phyloP scores from a whole-genome alignment of 2,329 filamentous ascomycete species.

The Alternaria solani region DNA sequence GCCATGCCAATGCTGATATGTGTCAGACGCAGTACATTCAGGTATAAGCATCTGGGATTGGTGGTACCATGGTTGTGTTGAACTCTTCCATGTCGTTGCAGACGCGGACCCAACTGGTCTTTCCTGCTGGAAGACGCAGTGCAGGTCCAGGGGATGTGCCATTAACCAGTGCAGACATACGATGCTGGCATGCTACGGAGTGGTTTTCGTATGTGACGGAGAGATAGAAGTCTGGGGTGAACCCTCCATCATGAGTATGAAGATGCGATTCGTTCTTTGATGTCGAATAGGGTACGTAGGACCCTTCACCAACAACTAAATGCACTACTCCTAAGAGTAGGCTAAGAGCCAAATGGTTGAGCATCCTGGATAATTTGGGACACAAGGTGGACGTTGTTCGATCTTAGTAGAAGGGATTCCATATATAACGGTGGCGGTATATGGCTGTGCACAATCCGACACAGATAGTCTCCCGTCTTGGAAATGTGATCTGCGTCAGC shows the following conservation, averaged over 20 bases:
- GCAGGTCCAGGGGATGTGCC: conserved; percentile 62
- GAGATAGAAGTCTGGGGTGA: conserved; percentile 58
- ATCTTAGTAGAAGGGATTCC: neutral
- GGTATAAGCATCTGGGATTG: neutral
- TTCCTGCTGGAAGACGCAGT: conserved; percentile 57
- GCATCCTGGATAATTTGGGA: conserved; percentile 3
- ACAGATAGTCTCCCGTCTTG: neutral
- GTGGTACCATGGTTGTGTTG: conserved; percentile 65
- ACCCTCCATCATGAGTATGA: conserved; percentile 22
- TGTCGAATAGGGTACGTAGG: neutral
- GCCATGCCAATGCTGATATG: conserved; percentile 70
- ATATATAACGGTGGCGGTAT: neutral
- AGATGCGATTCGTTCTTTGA: neutral
- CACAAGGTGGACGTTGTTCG: neutral
- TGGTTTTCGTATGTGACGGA: conserved; percentile 55
- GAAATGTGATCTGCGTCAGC: conserved; percentile 2
- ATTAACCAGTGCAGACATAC: conserved; percentile 61
- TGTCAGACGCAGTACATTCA: neutral
- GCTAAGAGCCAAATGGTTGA: neutral
- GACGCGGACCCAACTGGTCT: conserved; percentile 64
- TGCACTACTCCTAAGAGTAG: conserved; percentile 2
- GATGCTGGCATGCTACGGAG: conserved; percentile 56
- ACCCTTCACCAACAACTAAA: neutral
- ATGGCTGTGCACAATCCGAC: conserved; percentile 3
- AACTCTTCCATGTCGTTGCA: conserved; percentile 64